Conservation (phyloP, 495 filamentous ascomycete species). For the Xylaria grammica region DNA sequence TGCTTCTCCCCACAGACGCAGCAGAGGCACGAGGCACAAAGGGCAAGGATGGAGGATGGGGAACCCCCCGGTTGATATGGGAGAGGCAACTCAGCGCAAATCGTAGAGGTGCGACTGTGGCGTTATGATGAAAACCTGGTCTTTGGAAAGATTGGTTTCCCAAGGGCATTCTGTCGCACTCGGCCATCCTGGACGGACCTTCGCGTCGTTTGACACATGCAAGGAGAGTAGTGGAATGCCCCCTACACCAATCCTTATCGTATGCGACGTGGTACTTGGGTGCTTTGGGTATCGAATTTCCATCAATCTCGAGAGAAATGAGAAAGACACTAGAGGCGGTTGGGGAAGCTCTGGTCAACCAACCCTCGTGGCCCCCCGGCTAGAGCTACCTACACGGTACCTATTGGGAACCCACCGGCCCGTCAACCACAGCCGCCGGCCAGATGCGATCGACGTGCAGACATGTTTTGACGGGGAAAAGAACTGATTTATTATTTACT, state of each 20-base stretch:
- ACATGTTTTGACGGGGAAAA: neutral
- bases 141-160: neutral
- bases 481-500: too few species aligned
- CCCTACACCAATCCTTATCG: neutral
- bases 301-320: neutral
- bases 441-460: neutral
- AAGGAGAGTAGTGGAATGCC: neutral
- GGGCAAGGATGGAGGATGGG: neutral
- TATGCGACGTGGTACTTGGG: neutral
- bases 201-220: neutral
- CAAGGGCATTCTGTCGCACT: neutral
- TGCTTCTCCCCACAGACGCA: neutral
- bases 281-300: neutral
- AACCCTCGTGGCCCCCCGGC: neutral
- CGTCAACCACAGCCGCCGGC: constrained; percentile 6
- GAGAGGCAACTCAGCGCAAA: neutral
- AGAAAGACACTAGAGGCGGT: too few species aligned
- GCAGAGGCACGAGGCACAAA: neutral
- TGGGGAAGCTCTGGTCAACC: too few species aligned
- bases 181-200: neutral
- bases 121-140: neutral
- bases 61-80: neutral
- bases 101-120: constrained; percentile 1
- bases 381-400: neutral
- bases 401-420: constrained; percentile 1